These are phyloP conservation scores for Didymella glomerata DNA, from an alignment of 2,329 filamentous ascomycete species.

Conservation along the genomic window DNA sequence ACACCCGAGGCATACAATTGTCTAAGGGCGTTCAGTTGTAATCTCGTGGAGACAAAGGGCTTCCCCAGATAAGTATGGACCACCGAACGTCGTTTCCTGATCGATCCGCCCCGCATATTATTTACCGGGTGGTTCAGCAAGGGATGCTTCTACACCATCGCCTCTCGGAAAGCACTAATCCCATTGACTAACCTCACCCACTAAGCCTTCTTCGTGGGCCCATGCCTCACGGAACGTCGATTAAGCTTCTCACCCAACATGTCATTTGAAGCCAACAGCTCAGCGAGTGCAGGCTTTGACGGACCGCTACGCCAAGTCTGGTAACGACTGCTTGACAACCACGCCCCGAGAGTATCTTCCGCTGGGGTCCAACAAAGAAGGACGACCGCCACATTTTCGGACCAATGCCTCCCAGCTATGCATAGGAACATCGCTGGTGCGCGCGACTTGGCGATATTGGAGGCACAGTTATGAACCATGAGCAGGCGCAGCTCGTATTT, in stretches of 20 bases:
- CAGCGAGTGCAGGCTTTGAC: constrained; percentile 1
- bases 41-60: constrained; percentile 1
- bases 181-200: neutral
- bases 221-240: neutral
- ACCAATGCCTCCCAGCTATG: neutral
- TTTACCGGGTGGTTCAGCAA: constrained; percentile 14
- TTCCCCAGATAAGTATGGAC: neutral
- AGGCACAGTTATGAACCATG: constrained; percentile 4
- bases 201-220: neutral
- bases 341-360: neutral
- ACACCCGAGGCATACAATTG: neutral
- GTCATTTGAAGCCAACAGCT: constrained; percentile 4
- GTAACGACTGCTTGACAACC: constrained; percentile 1
- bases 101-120: neutral
- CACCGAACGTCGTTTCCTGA: neutral
- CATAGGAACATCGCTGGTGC: neutral
- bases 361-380: constrained; percentile 16
- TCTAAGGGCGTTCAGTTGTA: neutral
- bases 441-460: constrained; percentile 4
- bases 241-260: constrained; percentile 15
- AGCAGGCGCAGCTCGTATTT: neutral
- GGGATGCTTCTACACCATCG: constrained; percentile 6
- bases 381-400: constrained; percentile 9
- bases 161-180: neutral
- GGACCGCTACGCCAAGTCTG: constrained; percentile 1